A percentile compares a stretch with the other conserved stretches of the same genome.
These are phyloP conservation scores for Fusarium aywerte DNA, from an alignment of 2,329 filamentous ascomycete genomes.

Conservation along the genomic window DNA sequence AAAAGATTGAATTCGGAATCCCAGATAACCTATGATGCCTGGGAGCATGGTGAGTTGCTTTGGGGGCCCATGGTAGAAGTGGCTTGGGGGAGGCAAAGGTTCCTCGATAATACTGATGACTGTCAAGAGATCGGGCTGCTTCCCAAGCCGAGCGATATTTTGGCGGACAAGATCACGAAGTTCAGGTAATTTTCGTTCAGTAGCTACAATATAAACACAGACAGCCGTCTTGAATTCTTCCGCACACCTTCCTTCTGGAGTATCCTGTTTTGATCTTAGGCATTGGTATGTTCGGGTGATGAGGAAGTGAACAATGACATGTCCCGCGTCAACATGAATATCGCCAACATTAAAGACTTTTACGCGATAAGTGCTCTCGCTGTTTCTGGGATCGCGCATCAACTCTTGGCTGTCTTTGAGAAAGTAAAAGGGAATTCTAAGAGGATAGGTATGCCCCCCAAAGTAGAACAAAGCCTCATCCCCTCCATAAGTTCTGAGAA, in stretches of 20 bases:
- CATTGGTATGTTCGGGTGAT: conserved; percentile 2
- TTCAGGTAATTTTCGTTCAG: fast-evolving
- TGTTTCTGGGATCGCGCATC: too few species aligned
- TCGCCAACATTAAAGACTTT: neutral
- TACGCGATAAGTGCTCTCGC: too few species aligned
- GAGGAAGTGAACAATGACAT: conserved; percentile 22
- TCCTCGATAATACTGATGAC: neutral
- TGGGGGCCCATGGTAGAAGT: too few species aligned
- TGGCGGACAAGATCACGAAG: neutral
- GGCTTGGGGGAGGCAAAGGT: too few species aligned
- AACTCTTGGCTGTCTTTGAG: too few species aligned
- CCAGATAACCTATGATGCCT: neutral
- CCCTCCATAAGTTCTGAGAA: too few species aligned
- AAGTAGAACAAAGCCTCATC: too few species aligned
- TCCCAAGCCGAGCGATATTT: neutral
- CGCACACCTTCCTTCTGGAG: neutral
- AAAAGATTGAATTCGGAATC: neutral
- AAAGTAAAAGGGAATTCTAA: too few species aligned
- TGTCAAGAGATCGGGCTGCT: neutral
- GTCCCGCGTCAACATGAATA: neutral
- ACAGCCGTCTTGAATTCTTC: conserved; percentile 3
- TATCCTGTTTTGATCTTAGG: neutral
- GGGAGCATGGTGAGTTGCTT: fast-evolving
- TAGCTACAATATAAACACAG: neutral
- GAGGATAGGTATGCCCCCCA: too few species aligned